Conservation (phyloP, 208 protist genomes). For the Acanthamoeba sp. region DNA sequence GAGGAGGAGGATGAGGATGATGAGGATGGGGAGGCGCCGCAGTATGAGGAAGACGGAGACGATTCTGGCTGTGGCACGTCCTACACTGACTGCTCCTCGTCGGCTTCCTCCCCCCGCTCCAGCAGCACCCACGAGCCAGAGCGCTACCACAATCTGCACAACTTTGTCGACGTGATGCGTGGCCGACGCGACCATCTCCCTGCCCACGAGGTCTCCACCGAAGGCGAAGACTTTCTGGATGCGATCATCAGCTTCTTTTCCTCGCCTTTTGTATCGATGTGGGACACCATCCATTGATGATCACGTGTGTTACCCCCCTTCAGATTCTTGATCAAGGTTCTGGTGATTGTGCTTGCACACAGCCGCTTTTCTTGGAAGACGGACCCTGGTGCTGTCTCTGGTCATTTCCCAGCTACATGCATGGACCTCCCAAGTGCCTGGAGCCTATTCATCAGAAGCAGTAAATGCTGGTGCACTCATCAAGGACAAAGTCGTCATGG, state of each 20-base stretch:
- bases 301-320: no score
- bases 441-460: no score
- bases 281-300: conserved; percentile 38
- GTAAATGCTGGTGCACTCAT: no score
- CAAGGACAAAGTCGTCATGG: no score
- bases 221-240: neutral
- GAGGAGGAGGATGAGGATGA: neutral
- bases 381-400: no score
- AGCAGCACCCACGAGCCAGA: neutral
- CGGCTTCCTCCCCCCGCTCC: neutral
- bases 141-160: conserved; percentile 11
- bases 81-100: neutral
- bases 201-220: neutral
- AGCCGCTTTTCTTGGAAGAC: no score
- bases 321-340: no score
- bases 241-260: neutral
- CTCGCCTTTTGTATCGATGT: neutral
- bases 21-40: no score
- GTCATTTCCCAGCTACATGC: no score
- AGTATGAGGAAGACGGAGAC: neutral
- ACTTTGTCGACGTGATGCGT: neutral
- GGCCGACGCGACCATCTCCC: neutral
- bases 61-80: neutral
- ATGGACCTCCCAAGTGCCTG: no score
- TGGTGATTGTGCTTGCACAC: no score